A percentile compares a stretch with the other conserved stretches of the same genome.
These are phyloP conservation scores for Neonectria ditissima DNA, from an alignment of 2,329 filamentous ascomycete species.

Conservation along the genomic window DNA sequence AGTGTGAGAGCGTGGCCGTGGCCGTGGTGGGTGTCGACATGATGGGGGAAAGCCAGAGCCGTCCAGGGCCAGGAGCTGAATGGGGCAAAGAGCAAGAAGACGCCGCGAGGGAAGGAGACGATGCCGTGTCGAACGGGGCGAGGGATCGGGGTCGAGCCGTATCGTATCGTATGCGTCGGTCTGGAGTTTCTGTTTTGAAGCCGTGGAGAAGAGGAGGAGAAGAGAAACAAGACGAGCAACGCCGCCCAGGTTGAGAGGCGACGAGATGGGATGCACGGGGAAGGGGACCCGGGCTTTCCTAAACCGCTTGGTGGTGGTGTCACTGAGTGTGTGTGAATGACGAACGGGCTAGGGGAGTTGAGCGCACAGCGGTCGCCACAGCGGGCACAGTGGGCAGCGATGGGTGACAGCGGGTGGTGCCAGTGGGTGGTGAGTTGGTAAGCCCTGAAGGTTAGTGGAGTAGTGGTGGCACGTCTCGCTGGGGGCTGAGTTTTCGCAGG, in stretches of 20 bases:
- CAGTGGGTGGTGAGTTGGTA: conserved; percentile 15
- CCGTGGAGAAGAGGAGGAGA: conserved; percentile 35
- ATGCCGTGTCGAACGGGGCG: conserved; percentile 38
- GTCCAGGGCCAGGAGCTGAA: conserved; percentile 37
- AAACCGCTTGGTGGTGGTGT: conserved; percentile 29
- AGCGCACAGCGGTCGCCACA: conserved; percentile 8
- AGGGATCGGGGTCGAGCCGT: conserved; percentile 26
- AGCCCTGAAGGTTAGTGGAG: conserved; percentile 26
- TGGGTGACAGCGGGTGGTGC: conserved; percentile 16
- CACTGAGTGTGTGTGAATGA: neutral
- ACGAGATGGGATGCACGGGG: conserved; percentile 26
- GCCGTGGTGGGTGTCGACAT: conserved; percentile 89
- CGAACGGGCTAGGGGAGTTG: neutral
- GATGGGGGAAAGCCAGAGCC: conserved; percentile 43
- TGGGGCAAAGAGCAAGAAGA: conserved; percentile 27
- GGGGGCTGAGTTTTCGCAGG: conserved; percentile 13
- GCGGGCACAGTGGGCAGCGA: conserved; percentile 12
- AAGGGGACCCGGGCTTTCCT: conserved; percentile 29
- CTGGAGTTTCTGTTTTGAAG: conserved; percentile 25
- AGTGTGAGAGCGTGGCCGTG: conserved; percentile 77
- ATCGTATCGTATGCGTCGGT: conserved; percentile 29
- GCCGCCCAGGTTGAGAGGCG: conserved; percentile 19
- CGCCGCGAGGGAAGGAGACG: conserved; percentile 13
- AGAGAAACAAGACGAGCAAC: conserved; percentile 28
- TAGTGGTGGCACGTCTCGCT: conserved; percentile 20